Conservation (phyloP, 2,329 filamentous ascomycete species). For the Sporothrix sp. region DNA sequence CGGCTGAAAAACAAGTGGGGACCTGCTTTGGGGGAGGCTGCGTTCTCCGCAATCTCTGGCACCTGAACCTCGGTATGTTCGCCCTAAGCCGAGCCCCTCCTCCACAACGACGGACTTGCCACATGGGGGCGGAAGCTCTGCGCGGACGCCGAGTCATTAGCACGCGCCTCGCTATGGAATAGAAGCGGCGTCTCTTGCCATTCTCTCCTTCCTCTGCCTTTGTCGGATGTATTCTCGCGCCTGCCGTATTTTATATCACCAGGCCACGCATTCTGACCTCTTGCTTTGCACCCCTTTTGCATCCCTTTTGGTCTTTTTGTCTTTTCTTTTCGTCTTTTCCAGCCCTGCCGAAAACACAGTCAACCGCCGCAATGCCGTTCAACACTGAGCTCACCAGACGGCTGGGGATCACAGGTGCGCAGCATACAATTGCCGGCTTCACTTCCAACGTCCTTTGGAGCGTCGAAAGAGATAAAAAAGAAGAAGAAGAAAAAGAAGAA, state of each 20-base stretch:
- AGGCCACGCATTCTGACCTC: background rate
- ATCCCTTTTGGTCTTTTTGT: background rate
- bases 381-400: conserved; percentile 47
- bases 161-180: background rate
- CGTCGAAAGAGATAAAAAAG: no score
- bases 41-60: conserved; percentile 11
- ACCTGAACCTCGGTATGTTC: conserved; percentile 13
- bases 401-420: conserved; percentile 40
- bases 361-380: conserved; percentile 40
- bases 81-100: conserved; percentile 7
- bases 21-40: background rate
- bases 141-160: conserved; percentile 8
- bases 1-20: background rate
- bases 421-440: background rate
- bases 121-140: conserved; percentile 1
- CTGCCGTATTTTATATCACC: conserved; percentile 7
- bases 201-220: background rate
- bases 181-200: background rate
- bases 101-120: background rate
- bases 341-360: background rate
- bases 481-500: no score
- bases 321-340: background rate
- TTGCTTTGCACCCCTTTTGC: background rate
- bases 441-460: no score
- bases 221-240: background rate